Conservation (phyloP, 148 eudicot genomes). For the Cornus controversa region DNA sequence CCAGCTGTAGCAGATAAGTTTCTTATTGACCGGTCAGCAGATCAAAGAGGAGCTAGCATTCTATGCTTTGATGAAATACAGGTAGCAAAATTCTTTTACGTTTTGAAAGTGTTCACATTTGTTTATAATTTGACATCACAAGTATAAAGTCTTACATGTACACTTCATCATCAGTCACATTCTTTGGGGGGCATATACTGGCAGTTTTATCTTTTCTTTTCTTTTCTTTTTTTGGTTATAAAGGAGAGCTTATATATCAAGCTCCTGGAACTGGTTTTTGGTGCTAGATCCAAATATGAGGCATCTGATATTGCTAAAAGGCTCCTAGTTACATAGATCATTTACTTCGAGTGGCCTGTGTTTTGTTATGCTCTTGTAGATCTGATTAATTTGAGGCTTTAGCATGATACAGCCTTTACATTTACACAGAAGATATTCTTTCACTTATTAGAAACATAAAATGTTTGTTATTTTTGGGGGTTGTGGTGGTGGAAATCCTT, state of each 20-base stretch:
- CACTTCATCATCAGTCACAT: not conserved
- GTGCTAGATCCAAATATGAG: not conserved
- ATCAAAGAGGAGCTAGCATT: slow-evolving; percentile 71
- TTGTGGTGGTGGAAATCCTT: no score
- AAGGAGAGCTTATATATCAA: not conserved
- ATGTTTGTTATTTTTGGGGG: no score
- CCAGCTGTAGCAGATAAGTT: slow-evolving; percentile 94
- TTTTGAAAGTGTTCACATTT: not conserved
- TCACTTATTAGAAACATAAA: no score
- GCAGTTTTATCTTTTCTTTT: not conserved
- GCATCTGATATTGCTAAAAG: not conserved
- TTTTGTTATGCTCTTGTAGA: not conserved
- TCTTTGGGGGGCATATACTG: not conserved
- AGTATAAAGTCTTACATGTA: not conserved
- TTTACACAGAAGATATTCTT: no score
- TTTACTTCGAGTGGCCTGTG: not conserved
- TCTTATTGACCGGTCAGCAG: slow-evolving; percentile 55
- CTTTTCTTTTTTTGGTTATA: no score
- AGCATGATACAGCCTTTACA: no score
- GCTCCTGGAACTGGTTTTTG: not conserved
- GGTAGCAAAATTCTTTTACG: slow-evolving; percentile 31
- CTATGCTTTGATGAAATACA: slow-evolving; percentile 99
- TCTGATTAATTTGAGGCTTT: not conserved
- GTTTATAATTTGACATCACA: not conserved
- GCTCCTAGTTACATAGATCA: not conserved